Conservation (phyloP, 148 eudicot species). For the Rhododendron vialii region DNA sequence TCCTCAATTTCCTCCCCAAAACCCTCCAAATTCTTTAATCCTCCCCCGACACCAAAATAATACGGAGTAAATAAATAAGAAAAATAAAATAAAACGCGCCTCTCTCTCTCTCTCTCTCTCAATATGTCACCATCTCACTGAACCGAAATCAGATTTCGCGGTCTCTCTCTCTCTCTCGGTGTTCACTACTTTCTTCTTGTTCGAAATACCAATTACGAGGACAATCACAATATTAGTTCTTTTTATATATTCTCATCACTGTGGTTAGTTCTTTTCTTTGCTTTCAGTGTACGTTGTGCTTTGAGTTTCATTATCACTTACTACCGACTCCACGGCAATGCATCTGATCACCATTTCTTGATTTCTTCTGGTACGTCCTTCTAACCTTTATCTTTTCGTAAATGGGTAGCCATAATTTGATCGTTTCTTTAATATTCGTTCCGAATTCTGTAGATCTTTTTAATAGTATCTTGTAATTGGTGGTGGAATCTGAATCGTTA, state of each 20-base stretch:
- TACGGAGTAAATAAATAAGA: too few species aligned
- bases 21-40: background rate
- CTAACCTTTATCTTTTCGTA: background rate
- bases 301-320: background rate
- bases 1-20: background rate
- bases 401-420: background rate
- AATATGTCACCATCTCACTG: background rate
- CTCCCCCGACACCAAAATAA: background rate
- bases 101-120: background rate
- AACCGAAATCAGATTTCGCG: conserved; percentile 18
- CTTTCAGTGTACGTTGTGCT: conserved; percentile 18
- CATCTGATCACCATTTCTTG: conserved; percentile 1
- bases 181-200: background rate
- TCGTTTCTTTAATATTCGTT: background rate
- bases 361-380: background rate
- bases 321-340: background rate
- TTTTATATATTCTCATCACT: background rate
- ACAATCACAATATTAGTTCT: conserved; percentile 1
- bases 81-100: background rate
- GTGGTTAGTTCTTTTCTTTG: conserved; percentile 17
- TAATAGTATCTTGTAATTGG: background rate
- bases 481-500: background rate
- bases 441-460: background rate
- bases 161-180: background rate
- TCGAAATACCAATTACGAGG: background rate